Evolutionary conservation across 1,139 yeast genomes (phyloP).

Genomic region (Hanseniaspora sp.): DNA sequence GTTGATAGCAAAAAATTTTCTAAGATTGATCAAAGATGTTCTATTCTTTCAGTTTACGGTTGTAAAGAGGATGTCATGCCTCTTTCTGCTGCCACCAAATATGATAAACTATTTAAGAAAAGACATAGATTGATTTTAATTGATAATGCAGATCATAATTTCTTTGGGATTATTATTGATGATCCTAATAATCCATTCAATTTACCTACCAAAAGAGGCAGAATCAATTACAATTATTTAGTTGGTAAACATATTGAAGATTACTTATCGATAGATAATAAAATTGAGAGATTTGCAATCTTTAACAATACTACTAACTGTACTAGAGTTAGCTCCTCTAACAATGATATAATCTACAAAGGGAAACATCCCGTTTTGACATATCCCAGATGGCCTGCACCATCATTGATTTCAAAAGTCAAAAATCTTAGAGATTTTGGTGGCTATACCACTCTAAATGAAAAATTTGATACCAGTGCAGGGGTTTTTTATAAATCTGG

Average conservation of each 20-base stretch:
- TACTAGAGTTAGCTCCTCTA: neutral
- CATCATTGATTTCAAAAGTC: slow-evolving; percentile 29
- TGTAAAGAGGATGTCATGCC: slow-evolving; percentile 56
- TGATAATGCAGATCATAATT: slow-evolving; percentile 71
- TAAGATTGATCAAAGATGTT: slow-evolving; percentile 38
- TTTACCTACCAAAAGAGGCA: slow-evolving; percentile 37
- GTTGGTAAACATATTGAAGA: slow-evolving; percentile 45
- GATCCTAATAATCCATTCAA: slow-evolving; percentile 32
- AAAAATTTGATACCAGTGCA: slow-evolving; percentile 40
- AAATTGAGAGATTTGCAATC: slow-evolving; percentile 40
- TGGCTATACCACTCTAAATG: slow-evolving; percentile 45
- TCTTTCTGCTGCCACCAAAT: slow-evolving; percentile 47
- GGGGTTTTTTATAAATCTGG: slow-evolving; percentile 56
- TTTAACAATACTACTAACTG: slow-evolving; percentile 19
- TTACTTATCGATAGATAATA: slow-evolving; percentile 42
- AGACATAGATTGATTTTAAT: slow-evolving; percentile 51
- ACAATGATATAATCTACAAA: slow-evolving; percentile 26
- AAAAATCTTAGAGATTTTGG: slow-evolving; percentile 71
- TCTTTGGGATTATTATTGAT: slow-evolving; percentile 40
- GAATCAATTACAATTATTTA: slow-evolving; percentile 47
- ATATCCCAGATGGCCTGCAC: slow-evolving; percentile 38
- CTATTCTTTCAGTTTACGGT: slow-evolving; percentile 65
- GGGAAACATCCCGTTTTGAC: slow-evolving; percentile 40
- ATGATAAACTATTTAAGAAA: slow-evolving; percentile 46
- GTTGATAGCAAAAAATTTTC: slow-evolving; percentile 39